phyloP scores from a whole-genome alignment of 2,329 filamentous ascomycete genomes.

The Byssochlamys sp. region DNA sequence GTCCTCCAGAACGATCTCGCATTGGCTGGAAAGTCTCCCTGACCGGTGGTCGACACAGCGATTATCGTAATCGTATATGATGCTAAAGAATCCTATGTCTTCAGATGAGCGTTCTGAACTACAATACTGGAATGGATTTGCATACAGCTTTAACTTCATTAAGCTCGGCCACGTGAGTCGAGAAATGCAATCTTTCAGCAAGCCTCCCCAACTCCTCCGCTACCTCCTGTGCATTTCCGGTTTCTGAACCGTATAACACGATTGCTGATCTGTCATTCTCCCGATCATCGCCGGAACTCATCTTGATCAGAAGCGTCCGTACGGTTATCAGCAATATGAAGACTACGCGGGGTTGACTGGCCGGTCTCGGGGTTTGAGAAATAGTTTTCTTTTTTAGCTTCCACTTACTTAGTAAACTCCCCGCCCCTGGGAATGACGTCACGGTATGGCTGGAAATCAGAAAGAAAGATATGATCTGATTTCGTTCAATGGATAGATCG shows the following conservation, averaged over 20 bases:
- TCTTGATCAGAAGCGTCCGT: constrained; percentile 8
- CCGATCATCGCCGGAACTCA: constrained; percentile 13
- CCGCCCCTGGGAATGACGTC: not conserved
- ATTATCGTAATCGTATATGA: constrained; percentile 49
- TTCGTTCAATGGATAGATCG: not conserved
- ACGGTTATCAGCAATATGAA: not conserved
- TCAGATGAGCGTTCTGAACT: not conserved
- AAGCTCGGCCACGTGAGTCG: constrained; percentile 65
- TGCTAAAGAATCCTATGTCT: constrained; percentile 23
- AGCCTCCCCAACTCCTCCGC: constrained; percentile 72
- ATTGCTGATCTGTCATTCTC: constrained; percentile 44
- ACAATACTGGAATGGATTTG: not conserved
- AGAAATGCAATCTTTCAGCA: constrained; percentile 68
- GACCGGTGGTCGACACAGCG: constrained; percentile 81
- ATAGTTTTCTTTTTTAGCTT: not conserved
- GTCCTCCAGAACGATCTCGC: constrained; percentile 73
- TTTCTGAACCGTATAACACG: constrained; percentile 88
- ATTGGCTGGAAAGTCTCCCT: constrained; percentile 86
- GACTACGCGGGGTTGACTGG: not conserved
- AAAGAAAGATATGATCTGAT: not conserved
- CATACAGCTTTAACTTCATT: constrained; percentile 63
- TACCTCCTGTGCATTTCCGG: constrained; percentile 84
- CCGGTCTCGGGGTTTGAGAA: not conserved
- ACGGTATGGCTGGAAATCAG: not conserved
- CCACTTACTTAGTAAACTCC: not conserved